phyloP scores from a whole-genome alignment of 2,329 filamentous ascomycete genomes.

The Cordyceps tenuipes region DNA sequence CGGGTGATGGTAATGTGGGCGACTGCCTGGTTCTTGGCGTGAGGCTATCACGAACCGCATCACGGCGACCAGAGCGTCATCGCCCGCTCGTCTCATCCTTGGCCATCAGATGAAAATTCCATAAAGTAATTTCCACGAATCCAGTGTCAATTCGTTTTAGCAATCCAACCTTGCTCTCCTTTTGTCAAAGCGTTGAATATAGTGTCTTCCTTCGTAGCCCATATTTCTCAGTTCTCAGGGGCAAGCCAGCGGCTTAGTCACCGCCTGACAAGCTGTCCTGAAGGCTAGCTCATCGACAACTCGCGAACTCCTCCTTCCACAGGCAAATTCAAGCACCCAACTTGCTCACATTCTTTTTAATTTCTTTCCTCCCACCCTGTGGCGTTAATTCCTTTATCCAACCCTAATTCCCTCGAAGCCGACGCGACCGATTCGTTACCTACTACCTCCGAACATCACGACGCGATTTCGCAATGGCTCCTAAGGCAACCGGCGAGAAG shows the following conservation, averaged over 20 bases:
- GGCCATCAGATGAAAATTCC: too few relatives aligned
- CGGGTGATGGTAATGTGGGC: too few relatives aligned
- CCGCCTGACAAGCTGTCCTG: constrained; percentile 7
- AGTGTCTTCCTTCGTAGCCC: neutral
- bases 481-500: constrained; percentile 49
- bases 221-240: constrained; percentile 11
- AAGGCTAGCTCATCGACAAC: neutral
- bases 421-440: neutral
- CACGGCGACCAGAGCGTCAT: too few relatives aligned
- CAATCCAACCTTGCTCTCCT: too few relatives aligned
- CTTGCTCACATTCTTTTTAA: constrained; percentile 8
- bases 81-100: too few relatives aligned
- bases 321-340: constrained; percentile 9
- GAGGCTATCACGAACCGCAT: too few relatives aligned
- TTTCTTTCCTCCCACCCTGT: neutral
- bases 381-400: neutral
- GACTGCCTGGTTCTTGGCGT: too few relatives aligned
- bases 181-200: too few relatives aligned
- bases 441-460: neutral
- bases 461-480: constrained; percentile 33
- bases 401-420: neutral
- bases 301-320: neutral
- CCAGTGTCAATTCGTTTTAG: too few relatives aligned
- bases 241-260: constrained; percentile 7
- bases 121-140: too few relatives aligned